Base-by-base conservation (phyloP, 139 green algal genomes). In the Chlamydomonas urium region DNA sequence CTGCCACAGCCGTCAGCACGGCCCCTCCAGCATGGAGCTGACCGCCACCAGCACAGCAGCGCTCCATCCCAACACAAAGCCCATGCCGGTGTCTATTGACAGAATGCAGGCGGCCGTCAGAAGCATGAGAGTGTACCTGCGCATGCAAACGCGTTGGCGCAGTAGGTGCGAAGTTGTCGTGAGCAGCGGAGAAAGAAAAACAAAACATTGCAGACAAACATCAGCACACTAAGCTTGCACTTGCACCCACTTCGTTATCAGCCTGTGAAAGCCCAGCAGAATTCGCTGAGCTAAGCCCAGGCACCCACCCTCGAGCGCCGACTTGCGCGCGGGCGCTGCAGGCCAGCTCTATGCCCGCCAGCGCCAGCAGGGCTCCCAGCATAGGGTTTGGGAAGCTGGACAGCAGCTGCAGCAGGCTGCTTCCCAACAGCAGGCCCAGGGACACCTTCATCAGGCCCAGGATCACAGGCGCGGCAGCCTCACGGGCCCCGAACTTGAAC, bases 401-500 rank as follows among this genome's bases (percentile, higher is more conserved):
- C 42, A 93, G 81, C 60, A 93, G 78, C 33, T 47, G 35, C 34
- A 86, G 50, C 28, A 93, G 75, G 2, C 76, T 88, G 58, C 75
- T 78, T n/a, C 89, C 89, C 62, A 93, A 84, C 26, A 88, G 17
- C n/a, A 92, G 76, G 19, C 82, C 87, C 6, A 93, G 73, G 0
- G 67, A 24, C 29, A 90, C 58, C 79, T 96, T 96, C 10, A 84
- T 21, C 2, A 75, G 26, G 1, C 91, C 91, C 33, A 96, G 80
- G 14, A 95, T 78, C 24, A 93, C 42, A 3, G 87, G 80, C 10
- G 91, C 87, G 1, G 72, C 78, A 4, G 90, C 90, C 5, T 65
- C 78, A 26, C 83, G 66, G 2, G 88, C 91, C 1, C 91, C 91
- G 61, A 94, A 94, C 70, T 81, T 81, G 47, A 80, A 78, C 82